Evolutionary conservation across 2,329 filamentous ascomycete genomes (phyloP).

Genomic region (Dactylellina sp.): DNA sequence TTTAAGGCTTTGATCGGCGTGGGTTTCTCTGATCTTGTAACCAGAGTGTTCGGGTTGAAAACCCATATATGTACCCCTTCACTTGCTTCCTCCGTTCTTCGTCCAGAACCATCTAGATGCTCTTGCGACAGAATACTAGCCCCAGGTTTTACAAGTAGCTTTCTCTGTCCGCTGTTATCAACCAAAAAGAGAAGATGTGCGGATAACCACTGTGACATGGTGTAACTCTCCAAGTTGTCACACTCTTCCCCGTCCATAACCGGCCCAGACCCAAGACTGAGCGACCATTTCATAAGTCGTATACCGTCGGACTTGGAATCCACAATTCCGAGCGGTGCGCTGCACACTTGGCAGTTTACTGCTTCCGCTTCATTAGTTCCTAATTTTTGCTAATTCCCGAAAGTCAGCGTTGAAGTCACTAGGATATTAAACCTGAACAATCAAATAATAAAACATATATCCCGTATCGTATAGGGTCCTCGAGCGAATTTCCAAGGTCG

Average conservation of each 20-base stretch:
- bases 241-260: neutral
- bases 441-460: slow-evolving; percentile 19
- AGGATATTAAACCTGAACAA: slow-evolving; percentile 2
- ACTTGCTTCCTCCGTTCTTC: slow-evolving; percentile 22
- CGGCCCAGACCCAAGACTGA: slow-evolving; percentile 19
- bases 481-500: slow-evolving; percentile 57
- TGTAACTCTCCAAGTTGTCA: slow-evolving; percentile 33
- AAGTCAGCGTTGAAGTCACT: slow-evolving; percentile 12
- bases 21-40: slow-evolving; percentile 40
- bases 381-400: slow-evolving; percentile 36
- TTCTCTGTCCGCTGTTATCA: slow-evolving; percentile 45
- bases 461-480: slow-evolving; percentile 61
- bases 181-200: slow-evolving; percentile 47
- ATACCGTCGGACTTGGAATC: slow-evolving; percentile 48
- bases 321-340: slow-evolving; percentile 44
- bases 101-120: slow-evolving; percentile 34
- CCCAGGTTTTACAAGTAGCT: slow-evolving; percentile 48
- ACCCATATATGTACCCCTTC: slow-evolving; percentile 52
- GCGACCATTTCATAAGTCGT: slow-evolving; percentile 54
- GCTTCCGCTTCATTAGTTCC: slow-evolving; percentile 41
- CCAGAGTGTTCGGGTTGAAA: slow-evolving; percentile 53
- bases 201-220: slow-evolving; percentile 50
- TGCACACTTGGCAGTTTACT: slow-evolving; percentile 27
- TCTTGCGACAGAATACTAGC: slow-evolving; percentile 44
- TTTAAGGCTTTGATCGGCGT: slow-evolving; percentile 41